These are phyloP conservation scores for Cladosporium sphaerospermum DNA, from an alignment of 2,329 filamentous ascomycete species.

Conservation along the genomic window DNA sequence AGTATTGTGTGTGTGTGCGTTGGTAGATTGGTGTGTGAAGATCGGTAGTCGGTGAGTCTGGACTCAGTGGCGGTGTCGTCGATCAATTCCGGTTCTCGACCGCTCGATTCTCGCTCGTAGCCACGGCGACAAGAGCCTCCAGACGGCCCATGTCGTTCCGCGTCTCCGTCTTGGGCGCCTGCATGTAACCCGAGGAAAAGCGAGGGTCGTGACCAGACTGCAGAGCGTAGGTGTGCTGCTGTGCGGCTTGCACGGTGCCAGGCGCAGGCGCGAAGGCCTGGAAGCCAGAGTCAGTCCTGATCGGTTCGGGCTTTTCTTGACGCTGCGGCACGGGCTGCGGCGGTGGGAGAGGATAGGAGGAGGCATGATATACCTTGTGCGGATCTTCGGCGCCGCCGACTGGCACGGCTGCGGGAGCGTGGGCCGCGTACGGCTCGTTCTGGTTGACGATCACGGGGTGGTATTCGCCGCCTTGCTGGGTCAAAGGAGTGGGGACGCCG, in stretches of 20 bases:
- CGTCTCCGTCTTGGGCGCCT: constrained; percentile 29
- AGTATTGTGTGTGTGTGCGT: neutral
- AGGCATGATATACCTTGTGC: constrained; percentile 30
- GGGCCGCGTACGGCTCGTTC: constrained; percentile 26
- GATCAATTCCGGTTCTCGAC: constrained; percentile 17
- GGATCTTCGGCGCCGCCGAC: constrained; percentile 30
- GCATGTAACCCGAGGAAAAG: constrained; percentile 23
- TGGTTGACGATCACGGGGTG: constrained; percentile 49
- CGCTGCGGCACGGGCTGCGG: constrained; percentile 18
- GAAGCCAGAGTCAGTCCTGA: constrained; percentile 29
- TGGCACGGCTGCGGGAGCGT: constrained; percentile 13
- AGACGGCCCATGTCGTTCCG: constrained; percentile 50
- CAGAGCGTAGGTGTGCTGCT: constrained; percentile 28
- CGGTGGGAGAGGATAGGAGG: constrained; percentile 14
- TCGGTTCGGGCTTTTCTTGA: constrained; percentile 25
- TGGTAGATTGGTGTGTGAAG: neutral
- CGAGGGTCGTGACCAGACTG: constrained; percentile 29
- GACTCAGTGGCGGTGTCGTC: neutral
- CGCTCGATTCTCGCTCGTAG: constrained; percentile 50
- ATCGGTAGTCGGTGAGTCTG: neutral
- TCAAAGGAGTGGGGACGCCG: constrained; percentile 46
- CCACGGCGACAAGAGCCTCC: constrained; percentile 59
- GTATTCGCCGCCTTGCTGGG: constrained; percentile 43
- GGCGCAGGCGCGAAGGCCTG: constrained; percentile 23
- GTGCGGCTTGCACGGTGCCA: constrained; percentile 2